These are phyloP conservation scores for Leonotis leonurus DNA, from an alignment of 257 asterid genomes.

Conservation along the genomic window DNA sequence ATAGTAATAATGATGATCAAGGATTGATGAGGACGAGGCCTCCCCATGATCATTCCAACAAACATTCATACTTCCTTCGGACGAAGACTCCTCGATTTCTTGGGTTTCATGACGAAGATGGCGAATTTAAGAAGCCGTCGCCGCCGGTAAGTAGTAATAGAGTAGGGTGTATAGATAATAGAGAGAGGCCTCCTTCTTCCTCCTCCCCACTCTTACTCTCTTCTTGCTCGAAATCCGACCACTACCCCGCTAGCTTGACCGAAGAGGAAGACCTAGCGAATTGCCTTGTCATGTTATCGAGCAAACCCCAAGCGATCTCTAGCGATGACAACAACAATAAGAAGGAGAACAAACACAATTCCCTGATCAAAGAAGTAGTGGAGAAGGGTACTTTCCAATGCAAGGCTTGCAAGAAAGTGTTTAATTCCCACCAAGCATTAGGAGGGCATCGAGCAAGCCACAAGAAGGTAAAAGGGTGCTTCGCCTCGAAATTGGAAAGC, in stretches of 20 bases:
- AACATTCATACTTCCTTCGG: conserved; percentile 56
- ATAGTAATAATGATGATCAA: conserved; percentile 7
- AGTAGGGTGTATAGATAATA: not conserved
- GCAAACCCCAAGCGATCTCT: conserved; percentile 16
- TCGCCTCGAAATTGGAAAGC: conserved; percentile 41
- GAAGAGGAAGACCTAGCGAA: conserved; percentile 83
- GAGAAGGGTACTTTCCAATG: conserved; percentile 59
- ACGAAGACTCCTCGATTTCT: conserved; percentile 31
- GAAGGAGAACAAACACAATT: too few relatives aligned
- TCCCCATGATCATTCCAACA: conserved; percentile 12
- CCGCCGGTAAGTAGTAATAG: not conserved
- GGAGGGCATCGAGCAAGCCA: conserved; percentile 97
- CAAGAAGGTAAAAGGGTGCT: conserved; percentile 87
- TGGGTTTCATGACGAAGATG: conserved; percentile 10
- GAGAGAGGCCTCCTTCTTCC: not conserved
- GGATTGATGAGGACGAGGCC: conserved; percentile 10
- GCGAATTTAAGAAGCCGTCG: conserved; percentile 3
- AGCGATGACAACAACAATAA: not conserved
- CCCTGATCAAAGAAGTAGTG: conserved; percentile 30
- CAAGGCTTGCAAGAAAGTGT: conserved; percentile 68
- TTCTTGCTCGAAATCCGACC: conserved; percentile 6
- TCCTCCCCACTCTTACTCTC: not conserved
- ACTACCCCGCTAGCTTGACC: conserved; percentile 13
- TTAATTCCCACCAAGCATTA: conserved; percentile 85
- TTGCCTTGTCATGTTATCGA: conserved; percentile 65